Evolutionary conservation across 2,329 filamentous ascomycete species (phyloP), one percentile per base, ranked within the genome.

Genomic region (Trichoderma brevicompactum): DNA sequence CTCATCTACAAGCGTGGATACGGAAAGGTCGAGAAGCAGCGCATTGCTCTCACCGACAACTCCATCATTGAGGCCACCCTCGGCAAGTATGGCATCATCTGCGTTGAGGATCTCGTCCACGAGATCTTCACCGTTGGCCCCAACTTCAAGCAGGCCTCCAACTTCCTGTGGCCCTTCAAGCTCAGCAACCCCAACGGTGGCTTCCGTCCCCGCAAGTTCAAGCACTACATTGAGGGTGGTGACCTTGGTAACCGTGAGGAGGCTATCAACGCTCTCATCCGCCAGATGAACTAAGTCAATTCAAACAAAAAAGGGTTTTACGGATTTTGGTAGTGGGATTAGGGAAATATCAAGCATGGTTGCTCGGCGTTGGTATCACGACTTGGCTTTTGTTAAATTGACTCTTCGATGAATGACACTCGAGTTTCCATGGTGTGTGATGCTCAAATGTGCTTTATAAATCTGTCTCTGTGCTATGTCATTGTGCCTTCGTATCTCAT

Each of bases 141-240:
- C 86, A 98, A 98, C 90, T 96, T 95, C 91, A 98, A 97, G 90
- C 94, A 97, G 86, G 93, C 92, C 77, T 88, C 90, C 85, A 99
- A 98, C 91, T 98, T 98, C 89, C 85, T 98, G 74, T 99, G 95
- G 95, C 95, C 95, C 79, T 99, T 99, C 90, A 98, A 99, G 91
- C 91, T 99, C 74, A 93, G 89, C 88, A 97, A 96, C 89, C 95
- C 95, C 79, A 98, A 85, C 75, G 95, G 95, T 81, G 94, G 95
- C 72, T 99, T 98, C 92, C 90, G 91, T 75, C 83, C 91, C 76
- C 88, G 95, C 84, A 99, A 98, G 87, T 98, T 98, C 89, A 95
- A 93, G 87, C 94, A 98, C 87, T 98, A 92, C 85, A 92, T 98
- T 70, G 92, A 97, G 87, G 95, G 94, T 83, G 95, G 95, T 90